Evolutionary conservation across 2,329 filamentous ascomycete genomes (phyloP), one percentile per base, ranked within the genome.

Genomic region (Neoascochyta sp.): DNA sequence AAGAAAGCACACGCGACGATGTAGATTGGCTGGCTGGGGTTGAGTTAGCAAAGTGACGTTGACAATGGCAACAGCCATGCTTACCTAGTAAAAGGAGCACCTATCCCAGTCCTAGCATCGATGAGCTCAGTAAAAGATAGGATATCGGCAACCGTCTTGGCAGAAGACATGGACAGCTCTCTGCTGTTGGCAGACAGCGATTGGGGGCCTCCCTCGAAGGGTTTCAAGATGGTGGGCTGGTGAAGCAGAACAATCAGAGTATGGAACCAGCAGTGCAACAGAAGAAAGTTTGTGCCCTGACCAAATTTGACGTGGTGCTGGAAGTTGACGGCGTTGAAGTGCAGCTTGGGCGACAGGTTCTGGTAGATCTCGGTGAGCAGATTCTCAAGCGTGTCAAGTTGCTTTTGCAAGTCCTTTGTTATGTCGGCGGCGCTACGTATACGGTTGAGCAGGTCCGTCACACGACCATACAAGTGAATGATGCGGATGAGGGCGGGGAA

Each of bases 121-220:
- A 92, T 86, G 7, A 93, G 67, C 53, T 93, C 86, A 0, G 86
- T 85, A 59, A 93, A 93, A 1, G 84, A 82, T 7, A 93, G 65
- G 10, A 94, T 94, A 49, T 94, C 87, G 18, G 86, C 86, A 38
- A 94, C 92, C 0, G 87, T 93, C 66, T 93, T 94, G 9, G 87
- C 88, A 14, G 86, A 90, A 9, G 84, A 89, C 82, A 90, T 89
- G 38, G 84, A 86, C 4, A 80, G 52, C 56, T 92, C 86, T 33
- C 85, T 80, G 43, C 86, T 92, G 52, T 92, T 86, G 0, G 83
- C 78, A 20, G 87, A 78, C 1, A 94, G 70, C 33, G 87, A 82
- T 27, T 86, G 73, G 30, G 83, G 80, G 13, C 69, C 68, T 3
- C 75, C 77, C 45, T 79, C 78, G 34, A 92, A 88, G 0, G 83